Percentiles rank a stretch among this genome's conserved stretches.
phyloP scores from a whole-genome alignment of 2,329 filamentous ascomycete species.

The Didymosphaeria variabile region DNA sequence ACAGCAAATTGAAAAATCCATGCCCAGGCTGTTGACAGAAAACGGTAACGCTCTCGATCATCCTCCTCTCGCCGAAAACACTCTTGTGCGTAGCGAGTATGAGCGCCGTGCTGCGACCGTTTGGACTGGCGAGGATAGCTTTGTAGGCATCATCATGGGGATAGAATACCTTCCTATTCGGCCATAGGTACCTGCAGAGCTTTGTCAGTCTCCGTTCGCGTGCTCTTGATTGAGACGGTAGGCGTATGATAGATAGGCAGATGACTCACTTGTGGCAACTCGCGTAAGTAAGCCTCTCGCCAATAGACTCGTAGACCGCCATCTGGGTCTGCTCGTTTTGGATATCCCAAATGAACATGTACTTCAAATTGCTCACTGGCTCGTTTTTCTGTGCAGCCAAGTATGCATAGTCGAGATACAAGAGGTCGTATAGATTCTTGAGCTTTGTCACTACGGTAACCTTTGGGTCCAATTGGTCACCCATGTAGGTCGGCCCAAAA shows the following conservation, averaged over 20 bases:
- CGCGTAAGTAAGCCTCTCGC: neutral
- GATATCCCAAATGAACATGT: neutral
- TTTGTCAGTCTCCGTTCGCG: neutral
- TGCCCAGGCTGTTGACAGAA: neutral
- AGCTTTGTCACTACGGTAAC: slow-evolving; percentile 15
- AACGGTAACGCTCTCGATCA: neutral
- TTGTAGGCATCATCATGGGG: neutral
- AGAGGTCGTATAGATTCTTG: slow-evolving; percentile 15
- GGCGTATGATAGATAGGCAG: neutral
- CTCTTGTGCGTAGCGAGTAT: slow-evolving; percentile 11
- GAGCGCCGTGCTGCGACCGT: slow-evolving; percentile 11
- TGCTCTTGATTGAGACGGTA: neutral
- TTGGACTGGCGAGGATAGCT: slow-evolving; percentile 8
- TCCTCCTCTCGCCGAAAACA: slow-evolving; percentile 10
- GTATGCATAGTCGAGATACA: slow-evolving; percentile 14
- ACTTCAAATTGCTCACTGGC: neutral
- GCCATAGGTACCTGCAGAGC: neutral
- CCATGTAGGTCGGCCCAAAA: slow-evolving; percentile 11
- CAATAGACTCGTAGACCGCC: neutral
- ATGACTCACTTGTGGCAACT: neutral
- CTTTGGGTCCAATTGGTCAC: neutral
- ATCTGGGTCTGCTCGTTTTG: neutral
- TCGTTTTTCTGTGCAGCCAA: neutral
- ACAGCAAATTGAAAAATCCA: neutral
- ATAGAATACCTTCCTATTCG: neutral